Conservation (phyloP, 805 yeast genomes). For the Saturnispora sanitii region DNA sequence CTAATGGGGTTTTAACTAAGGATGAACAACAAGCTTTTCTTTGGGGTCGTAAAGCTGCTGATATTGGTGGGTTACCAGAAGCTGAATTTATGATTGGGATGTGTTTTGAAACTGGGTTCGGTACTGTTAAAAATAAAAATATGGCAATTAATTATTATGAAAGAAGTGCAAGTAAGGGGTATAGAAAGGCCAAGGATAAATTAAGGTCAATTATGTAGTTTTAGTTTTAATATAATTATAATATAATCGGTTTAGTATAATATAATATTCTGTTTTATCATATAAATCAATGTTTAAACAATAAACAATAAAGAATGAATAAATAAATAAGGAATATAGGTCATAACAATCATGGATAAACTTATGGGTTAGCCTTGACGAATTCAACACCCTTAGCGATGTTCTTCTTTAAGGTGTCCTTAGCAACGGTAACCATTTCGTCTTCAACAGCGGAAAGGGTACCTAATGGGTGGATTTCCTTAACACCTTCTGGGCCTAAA, state of each 20-base stretch:
- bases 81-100: constrained; percentile 65
- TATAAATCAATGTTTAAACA: neutral
- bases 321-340: constrained; percentile 4
- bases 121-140: constrained; percentile 33
- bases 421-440: constrained; percentile 70
- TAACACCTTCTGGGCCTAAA: constrained; percentile 85
- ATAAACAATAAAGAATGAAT: constrained; percentile 1
- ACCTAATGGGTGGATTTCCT: constrained; percentile 72
- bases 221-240: neutral
- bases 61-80: constrained; percentile 42
- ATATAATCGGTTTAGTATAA: no score
- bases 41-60: constrained; percentile 58
- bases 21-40: constrained; percentile 57
- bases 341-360: constrained; percentile 1
- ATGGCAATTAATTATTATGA: constrained; percentile 42
- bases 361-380: constrained; percentile 60
- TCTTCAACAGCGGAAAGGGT: constrained; percentile 68
- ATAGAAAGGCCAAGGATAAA: constrained; percentile 41
- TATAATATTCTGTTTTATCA: no score
- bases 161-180: constrained; percentile 55
- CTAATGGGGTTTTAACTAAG: constrained; percentile 34
- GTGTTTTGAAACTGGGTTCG: constrained; percentile 58
- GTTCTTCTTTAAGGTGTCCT: constrained; percentile 84
- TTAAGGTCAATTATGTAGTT: constrained; percentile 19
- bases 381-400: constrained; percentile 90